Base-by-base conservation (phyloP, 352 stramenopile species). In the Elongisporangium prolatum region DNA sequence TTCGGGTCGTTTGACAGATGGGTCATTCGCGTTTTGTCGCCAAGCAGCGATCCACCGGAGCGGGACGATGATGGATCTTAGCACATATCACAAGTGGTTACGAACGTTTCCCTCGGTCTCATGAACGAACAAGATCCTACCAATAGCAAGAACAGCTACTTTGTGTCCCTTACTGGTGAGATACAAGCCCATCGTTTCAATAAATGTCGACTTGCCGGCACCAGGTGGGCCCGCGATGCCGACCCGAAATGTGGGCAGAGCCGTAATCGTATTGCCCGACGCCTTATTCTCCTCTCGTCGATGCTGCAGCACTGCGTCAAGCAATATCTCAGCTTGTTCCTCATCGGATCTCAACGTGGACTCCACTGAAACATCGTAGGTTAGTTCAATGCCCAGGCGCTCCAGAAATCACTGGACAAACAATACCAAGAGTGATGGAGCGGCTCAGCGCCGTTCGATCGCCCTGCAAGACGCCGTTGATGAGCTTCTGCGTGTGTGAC, bases 21-120 rank as follows among this genome's bases (percentile, higher is more conserved):
- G 20, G 86, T 85, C 97, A 99, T 99, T 48, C 97, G 84, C 1
- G 97, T 99, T 65, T 99, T 99, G 71, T 99, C 97, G 18, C 97
- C 97, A 4, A 99, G 75, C 57, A 99, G 98, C 22, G 92, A 98
- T 13, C 97, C 97, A 13, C 97, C 96, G 7, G 91, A 97, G 21
- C 93, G 71, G 40, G 84, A 89, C 2, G 93, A 98, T n/a, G 94
- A 98, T 44, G 97, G 97, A 84, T 99, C 97, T 83, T 40, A 57
- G 9, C 38, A 37, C 48, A 59, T n/a, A n/a, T n/a, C 25, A 20
- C 28, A 60, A 14, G 2, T 4, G 22, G 4, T 11, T 17, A 28
- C 17, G 24, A n/a, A 57, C 14, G 4, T 50, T 10, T 5, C n/a
- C 4, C 13, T 17, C 20, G 21, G 22, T 21, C 9, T 7, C 24